Percentiles rank a stretch among this genome's conserved stretches.
phyloP scores from a whole-genome alignment of 2,329 filamentous ascomycete species.

The Stenocarpella maydis region DNA sequence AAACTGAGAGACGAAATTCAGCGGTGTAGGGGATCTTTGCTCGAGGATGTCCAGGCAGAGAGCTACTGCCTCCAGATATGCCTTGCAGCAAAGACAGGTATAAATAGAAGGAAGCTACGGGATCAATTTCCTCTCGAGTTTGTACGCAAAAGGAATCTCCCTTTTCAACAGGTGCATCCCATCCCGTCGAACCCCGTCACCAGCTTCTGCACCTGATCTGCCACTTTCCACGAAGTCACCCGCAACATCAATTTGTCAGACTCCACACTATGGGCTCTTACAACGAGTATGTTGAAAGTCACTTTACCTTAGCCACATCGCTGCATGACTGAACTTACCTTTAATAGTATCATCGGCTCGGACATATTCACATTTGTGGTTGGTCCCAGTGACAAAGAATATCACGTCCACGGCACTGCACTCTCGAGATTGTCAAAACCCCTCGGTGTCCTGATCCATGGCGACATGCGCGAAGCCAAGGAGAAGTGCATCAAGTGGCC shows the following conservation, averaged over 20 bases:
- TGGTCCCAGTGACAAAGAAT: conserved; percentile 17
- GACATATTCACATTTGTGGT: conserved; percentile 25
- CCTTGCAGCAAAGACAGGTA: not conserved
- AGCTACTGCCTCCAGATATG: not conserved
- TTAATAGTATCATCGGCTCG: conserved; percentile 17
- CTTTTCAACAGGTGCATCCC: too few species aligned
- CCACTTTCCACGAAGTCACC: not conserved
- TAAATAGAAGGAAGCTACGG: not conserved
- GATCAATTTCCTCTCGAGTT: too few species aligned
- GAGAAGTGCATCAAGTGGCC: conserved; percentile 33
- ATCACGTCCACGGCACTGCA: not conserved
- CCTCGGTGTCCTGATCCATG: conserved; percentile 30
- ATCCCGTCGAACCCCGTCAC: accelerated
- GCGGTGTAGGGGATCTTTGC: not conserved
- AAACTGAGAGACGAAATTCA: accelerated
- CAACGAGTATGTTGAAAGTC: too few species aligned
- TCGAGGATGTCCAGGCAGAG: not conserved
- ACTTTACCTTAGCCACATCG: too few species aligned
- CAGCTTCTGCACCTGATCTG: too few species aligned
- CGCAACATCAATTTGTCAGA: too few species aligned
- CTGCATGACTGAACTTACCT: not conserved
- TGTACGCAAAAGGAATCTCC: too few species aligned
- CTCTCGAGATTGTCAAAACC: conserved; percentile 32
- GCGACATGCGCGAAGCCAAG: conserved; percentile 31
- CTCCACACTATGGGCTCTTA: too few species aligned